A percentile compares a stretch with the other conserved stretches of the same genome.
phyloP scores from a whole-genome alignment of 305 asterid species.

The Andrographis paniculata region DNA sequence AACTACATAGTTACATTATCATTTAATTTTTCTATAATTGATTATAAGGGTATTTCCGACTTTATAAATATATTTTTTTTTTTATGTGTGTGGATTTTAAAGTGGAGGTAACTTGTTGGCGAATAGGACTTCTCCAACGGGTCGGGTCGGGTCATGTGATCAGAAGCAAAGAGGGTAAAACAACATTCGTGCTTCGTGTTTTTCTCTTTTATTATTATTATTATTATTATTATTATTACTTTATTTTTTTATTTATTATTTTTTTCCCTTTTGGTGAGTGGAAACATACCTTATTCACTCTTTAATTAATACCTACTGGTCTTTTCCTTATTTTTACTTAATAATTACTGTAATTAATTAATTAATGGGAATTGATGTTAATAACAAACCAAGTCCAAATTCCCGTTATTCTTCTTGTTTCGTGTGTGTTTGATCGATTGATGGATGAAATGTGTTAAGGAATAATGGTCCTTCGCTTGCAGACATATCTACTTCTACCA shows the following conservation, averaged over 20 bases:
- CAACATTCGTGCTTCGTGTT: no score
- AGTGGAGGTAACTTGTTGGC: slow-evolving; percentile 38
- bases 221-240: no score
- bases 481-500: slow-evolving; percentile 74
- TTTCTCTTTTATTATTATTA: no score
- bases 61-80: no score
- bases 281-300: slow-evolving; percentile 41
- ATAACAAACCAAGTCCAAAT: neutral
- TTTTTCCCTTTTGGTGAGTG: slow-evolving; percentile 26
- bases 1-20: no score
- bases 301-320: slow-evolving; percentile 15
- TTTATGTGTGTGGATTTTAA: slow-evolving; percentile 33
- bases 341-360: slow-evolving; percentile 7
- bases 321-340: slow-evolving; percentile 17
- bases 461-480: slow-evolving; percentile 74
- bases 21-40: slow-evolving; percentile 18
- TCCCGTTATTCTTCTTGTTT: slow-evolving; percentile 6
- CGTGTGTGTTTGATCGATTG: slow-evolving; percentile 36
- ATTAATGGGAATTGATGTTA: slow-evolving; percentile 19
- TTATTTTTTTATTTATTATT: no score
- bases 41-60: slow-evolving; percentile 33
- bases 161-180: slow-evolving; percentile 40
- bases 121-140: slow-evolving; percentile 52
- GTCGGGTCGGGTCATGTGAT: no score
- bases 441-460: slow-evolving; percentile 35